These are phyloP conservation scores for Amylocystis lapponica DNA, from an alignment of 768 basidiomycete species.

Conservation along the genomic window DNA sequence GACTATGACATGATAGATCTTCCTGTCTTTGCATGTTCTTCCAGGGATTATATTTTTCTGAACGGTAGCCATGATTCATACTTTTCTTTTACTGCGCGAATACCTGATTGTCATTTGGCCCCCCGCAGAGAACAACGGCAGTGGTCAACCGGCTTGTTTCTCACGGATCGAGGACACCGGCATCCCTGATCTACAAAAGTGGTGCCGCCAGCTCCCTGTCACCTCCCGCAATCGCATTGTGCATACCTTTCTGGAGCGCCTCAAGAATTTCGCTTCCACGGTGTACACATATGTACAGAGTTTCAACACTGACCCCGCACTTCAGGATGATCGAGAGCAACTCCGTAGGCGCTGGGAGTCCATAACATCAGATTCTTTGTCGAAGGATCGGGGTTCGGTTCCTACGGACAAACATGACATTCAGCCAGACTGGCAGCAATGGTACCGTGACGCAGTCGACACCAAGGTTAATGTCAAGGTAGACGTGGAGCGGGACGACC, in stretches of 20 bases:
- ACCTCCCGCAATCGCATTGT: constrained; percentile 44
- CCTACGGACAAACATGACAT: constrained; percentile 17
- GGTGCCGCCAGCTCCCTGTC: constrained; percentile 52
- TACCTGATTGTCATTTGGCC: neutral
- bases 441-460: too few relatives aligned
- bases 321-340: constrained; percentile 40
- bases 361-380: constrained; percentile 15
- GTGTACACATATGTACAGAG: constrained; percentile 45
- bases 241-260: constrained; percentile 38
- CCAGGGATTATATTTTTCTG: constrained; percentile 54
- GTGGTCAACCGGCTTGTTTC: constrained; percentile 53
- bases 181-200: constrained; percentile 49
- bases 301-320: constrained; percentile 51
- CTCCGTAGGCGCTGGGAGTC: constrained; percentile 52
- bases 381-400: constrained; percentile 20
- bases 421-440: too few relatives aligned
- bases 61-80: constrained; percentile 31
- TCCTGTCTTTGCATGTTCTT: constrained; percentile 57
- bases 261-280: constrained; percentile 43
- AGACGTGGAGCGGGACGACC: constrained; percentile 12
- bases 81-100: too few relatives aligned
- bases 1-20: constrained; percentile 57
- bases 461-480: too few relatives aligned
- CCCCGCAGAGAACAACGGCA: constrained; percentile 36
- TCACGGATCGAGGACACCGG: constrained; percentile 46